A percentile compares a stretch with the other conserved stretches of the same genome.
Conservation (phyloP, 192 early-diverging fungal genomes). For the Entophlyctis luteolus region DNA sequence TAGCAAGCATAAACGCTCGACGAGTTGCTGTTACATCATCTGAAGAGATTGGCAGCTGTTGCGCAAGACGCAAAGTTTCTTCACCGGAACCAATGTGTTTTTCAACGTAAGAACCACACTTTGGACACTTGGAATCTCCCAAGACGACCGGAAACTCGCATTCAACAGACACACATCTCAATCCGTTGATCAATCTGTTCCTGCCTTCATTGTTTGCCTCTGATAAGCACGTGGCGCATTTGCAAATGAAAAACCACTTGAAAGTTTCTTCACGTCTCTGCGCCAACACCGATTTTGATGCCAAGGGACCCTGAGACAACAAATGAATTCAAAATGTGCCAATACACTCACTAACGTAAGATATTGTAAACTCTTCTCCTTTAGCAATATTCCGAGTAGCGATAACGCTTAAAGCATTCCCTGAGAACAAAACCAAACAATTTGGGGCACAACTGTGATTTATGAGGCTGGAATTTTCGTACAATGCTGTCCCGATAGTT, state of each 20-base stretch:
- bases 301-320: background rate
- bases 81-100: background rate
- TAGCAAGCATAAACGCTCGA: background rate
- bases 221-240: background rate
- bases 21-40: too few relatives aligned
- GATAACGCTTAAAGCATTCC: background rate
- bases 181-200: background rate
- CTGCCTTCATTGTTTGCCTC: too few relatives aligned
- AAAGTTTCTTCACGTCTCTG: background rate
- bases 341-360: background rate
- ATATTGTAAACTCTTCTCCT: background rate
- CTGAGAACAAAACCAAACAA: background rate
- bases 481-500: background rate
- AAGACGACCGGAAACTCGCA: background rate
- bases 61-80: background rate
- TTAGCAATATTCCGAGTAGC: background rate
- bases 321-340: background rate
- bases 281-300: too few relatives aligned
- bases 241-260: conserved; percentile 1
- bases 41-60: background rate
- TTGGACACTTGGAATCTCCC: background rate
- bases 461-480: background rate
- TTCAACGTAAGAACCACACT: background rate
- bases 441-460: conserved; percentile 3
- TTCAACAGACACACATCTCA: background rate